Evolutionary conservation across 495 filamentous ascomycete species (phyloP), one percentile per base, ranked within the genome.

Genomic region (Penicillium parvum): DNA sequence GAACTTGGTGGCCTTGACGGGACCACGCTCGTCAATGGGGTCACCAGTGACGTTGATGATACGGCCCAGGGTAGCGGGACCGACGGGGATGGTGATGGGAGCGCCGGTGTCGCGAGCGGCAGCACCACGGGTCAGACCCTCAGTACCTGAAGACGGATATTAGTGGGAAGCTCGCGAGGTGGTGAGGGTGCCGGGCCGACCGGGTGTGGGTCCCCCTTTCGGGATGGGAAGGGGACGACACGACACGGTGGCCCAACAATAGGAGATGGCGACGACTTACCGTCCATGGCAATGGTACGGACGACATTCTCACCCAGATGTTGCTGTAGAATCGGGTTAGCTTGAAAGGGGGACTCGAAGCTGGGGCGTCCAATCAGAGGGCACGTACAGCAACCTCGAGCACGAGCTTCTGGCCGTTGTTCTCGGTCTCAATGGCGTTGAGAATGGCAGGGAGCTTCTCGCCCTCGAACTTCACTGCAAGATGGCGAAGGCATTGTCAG

Each of bases 1-100:
- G 64, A 69, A 76, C 82, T 91, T 90, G 68, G 78, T 78, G 60
- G 82, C 75, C 82, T 96, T 95, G 81, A 98, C 86, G 54, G 90
- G 90, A 43, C 92, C 92, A 76, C 94, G 90, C 81, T 97, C 92
- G 65, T 98, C 92, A 77, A 98, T 97, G 64, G 92, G 94, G 74
- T 98, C 90, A 79, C 92, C 92, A 77, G 92, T 98, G 75, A 98
- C 92, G 82, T 98, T 98, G 78, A 98, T 89, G 80, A 98, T 98
- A 82, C 92, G 92, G 61, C 92, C 92, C 52, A 98, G 86, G 40
- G 90, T 96, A 63, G 79, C 89, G 59, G 81, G 80, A 64, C 92
- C 92, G 77, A 98, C 92, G 64, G 92, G 92, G 64, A 98, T 87
- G 74, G 82, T 91, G 79, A 98, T 98, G 64, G 92, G 92, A 49